phyloP scores from a whole-genome alignment of 352 stramenopile species.

The Phytophthora melonis region DNA sequence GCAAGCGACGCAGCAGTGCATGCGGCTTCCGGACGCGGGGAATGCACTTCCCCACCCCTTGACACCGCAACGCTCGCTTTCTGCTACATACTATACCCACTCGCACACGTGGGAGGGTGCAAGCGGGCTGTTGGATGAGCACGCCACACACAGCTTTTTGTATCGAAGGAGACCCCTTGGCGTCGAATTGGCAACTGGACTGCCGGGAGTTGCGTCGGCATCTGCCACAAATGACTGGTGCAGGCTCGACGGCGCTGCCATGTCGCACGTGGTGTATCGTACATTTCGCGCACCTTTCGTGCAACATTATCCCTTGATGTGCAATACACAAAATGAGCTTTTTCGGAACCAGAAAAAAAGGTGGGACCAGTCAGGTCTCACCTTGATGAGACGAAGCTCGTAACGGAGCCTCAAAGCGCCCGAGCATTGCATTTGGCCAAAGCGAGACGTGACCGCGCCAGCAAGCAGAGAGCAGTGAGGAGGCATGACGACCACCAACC shows the following conservation, averaged over 20 bases:
- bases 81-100: constrained; percentile 85
- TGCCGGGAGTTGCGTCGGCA: not conserved
- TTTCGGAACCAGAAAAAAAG: not conserved
- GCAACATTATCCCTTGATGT: not conserved
- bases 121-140: constrained; percentile 82
- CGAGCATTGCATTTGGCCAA: not conserved
- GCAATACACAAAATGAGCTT: not conserved
- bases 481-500: constrained; percentile 2
- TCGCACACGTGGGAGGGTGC: constrained; percentile 52
- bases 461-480: not conserved
- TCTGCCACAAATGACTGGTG: constrained; percentile 44
- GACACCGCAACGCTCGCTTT: constrained; percentile 52
- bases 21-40: constrained; percentile 34
- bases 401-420: not conserved
- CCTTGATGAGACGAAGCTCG: not conserved
- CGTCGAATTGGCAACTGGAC: constrained; percentile 35
- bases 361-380: not conserved
- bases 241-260: not conserved
- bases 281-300: not conserved
- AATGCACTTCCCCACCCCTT: constrained; percentile 46
- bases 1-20: constrained; percentile 44
- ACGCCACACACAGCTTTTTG: constrained; percentile 7
- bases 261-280: not conserved
- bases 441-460: not conserved
- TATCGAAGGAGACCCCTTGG: not conserved